phyloP scores from a whole-genome alignment of 345 rosid genomes.

The Mallotus nudiflorus region DNA sequence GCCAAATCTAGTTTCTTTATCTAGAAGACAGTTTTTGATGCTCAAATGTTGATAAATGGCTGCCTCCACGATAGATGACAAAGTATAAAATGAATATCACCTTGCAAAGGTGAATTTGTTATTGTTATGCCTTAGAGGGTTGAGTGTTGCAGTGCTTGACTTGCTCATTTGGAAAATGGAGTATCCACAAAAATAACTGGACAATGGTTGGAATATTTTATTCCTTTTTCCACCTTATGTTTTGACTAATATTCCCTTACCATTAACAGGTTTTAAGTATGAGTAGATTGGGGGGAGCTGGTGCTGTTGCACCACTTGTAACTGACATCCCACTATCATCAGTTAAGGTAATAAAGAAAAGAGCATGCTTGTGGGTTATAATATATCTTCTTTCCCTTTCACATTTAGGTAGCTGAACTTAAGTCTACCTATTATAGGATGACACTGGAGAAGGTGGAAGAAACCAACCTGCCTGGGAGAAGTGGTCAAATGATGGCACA shows the following conservation, averaged over 20 bases:
- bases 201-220: constrained; percentile 1
- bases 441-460: constrained; percentile 82
- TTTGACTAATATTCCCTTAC: constrained; percentile 1
- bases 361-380: background rate
- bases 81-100: constrained; percentile 1
- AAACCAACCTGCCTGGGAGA: constrained; percentile 92
- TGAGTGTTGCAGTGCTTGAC: background rate
- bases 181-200: constrained; percentile 1
- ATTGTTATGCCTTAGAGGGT: background rate
- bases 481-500: constrained; percentile 94
- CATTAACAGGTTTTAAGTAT: constrained; percentile 86
- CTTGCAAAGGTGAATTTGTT: background rate
- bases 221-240: constrained; percentile 7
- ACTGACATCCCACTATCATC: constrained; percentile 90
- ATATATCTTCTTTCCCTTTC: constrained; percentile 4
- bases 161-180: background rate
- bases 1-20: background rate
- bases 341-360: constrained; percentile 62
- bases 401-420: constrained; percentile 10
- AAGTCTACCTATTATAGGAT: constrained; percentile 48
- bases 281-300: constrained; percentile 98
- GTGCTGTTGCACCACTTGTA: constrained; percentile 99
- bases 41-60: background rate
- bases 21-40: background rate
- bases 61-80: constrained; percentile 1